Evolutionary conservation across 768 basidiomycete species (phyloP).

Genomic region (Podaxis mareebaensis): DNA sequence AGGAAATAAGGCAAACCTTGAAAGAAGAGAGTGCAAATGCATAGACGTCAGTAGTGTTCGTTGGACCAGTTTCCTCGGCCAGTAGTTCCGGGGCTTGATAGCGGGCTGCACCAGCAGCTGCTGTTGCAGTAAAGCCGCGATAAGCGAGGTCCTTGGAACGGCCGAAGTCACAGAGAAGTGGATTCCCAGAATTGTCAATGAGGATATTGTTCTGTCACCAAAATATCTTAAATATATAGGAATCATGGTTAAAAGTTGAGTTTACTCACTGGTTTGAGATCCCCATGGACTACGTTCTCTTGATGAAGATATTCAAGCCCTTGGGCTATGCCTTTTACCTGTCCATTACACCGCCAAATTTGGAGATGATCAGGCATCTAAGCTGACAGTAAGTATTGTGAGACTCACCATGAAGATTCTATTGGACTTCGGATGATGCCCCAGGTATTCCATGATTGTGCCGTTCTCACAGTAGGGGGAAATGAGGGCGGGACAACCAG

Average conservation of each 20-base stretch:
- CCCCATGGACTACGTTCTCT: slow-evolving; percentile 14
- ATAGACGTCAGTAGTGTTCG: slow-evolving; percentile 22
- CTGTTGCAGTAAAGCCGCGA: slow-evolving; percentile 20
- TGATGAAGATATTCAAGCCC: slow-evolving; percentile 24
- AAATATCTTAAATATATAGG: background rate
- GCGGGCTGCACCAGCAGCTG: slow-evolving; percentile 11
- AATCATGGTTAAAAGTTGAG: background rate
- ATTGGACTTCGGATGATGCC: slow-evolving; percentile 11
- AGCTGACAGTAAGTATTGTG: background rate
- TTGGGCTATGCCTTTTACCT: slow-evolving; percentile 19
- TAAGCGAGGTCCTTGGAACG: slow-evolving; percentile 18
- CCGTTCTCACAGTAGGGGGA: slow-evolving; percentile 20
- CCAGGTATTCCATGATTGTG: slow-evolving; percentile 10
- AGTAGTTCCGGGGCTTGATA: slow-evolving; percentile 23
- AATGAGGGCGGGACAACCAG: slow-evolving; percentile 17
- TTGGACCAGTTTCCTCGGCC: background rate
- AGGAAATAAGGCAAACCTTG: background rate
- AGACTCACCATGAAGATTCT: slow-evolving; percentile 15
- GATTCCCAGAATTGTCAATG: background rate
- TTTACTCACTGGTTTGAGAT: slow-evolving; percentile 9
- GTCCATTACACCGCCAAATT: background rate
- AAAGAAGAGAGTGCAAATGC: slow-evolving; percentile 17
- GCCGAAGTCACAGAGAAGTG: slow-evolving; percentile 21
- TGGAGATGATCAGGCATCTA: background rate
- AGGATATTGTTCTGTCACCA: slow-evolving; percentile 8